Base-by-base conservation (phyloP, 1,139 yeast species). In the Taphrina wiesneri region DNA sequence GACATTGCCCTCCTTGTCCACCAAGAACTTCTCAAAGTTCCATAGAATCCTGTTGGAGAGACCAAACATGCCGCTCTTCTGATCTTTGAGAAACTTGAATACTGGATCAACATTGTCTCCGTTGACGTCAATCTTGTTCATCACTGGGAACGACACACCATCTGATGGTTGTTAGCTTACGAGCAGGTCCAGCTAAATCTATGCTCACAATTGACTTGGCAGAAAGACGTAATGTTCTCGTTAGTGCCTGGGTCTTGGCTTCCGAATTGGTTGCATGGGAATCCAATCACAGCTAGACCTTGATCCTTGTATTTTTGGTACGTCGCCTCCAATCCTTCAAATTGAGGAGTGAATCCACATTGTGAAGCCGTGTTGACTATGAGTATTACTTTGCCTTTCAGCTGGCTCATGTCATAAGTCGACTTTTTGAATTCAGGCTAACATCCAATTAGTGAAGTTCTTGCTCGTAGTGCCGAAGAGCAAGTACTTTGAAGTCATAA, bases 181-280 rank as follows among this genome's bases (percentile, higher is more conserved):
- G 43, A 6, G 43, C 19, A 39, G 15, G 43, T 32, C 36, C 36
- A 32, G 9, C 43, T n/a, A n/a, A n/a, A n/a, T n/a, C n/a, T n/a
- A n/a, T 39, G 11, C 59, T 36, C 39, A 54, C 59, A 93, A 75
- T 85, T 85, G 67, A 81, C 71, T 67, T 84, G 81, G 73, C 95
- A 88, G 76, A 85, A 85, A 57, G 78, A 74, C 34, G 83, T 84
- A 68, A 91, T 87, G 72, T 87, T 86, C 63, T 81, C 83, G 59
- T 85, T 86, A 7, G 84, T 75, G 9, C 87, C 87, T 9, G 97
- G 97, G 75, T 93, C 98, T 78, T 93, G 97, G 70, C 82, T 54
- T 45, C 90, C 93, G 73, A 93, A 93, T 77, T 93, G 98, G 76
- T 87, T 86, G 76, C 91, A 86, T 72, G 99, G 99, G 85, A 93